Evolutionary conservation across 768 basidiomycete species (phyloP).

Genomic region (Rhizopogon salebrosus): DNA sequence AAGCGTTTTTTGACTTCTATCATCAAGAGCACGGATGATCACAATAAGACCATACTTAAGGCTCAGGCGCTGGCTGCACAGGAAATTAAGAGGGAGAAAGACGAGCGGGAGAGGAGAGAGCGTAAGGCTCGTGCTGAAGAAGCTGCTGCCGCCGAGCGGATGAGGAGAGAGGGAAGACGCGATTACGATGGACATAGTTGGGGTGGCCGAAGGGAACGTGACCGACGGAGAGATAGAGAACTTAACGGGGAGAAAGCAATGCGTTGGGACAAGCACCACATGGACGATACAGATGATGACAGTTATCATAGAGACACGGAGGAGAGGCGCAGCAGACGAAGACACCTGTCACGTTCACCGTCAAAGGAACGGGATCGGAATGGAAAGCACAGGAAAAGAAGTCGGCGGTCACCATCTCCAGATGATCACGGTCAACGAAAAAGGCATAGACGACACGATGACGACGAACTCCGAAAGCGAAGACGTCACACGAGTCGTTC

Average conservation of each 20-base stretch:
- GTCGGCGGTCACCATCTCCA: conserved; percentile 13
- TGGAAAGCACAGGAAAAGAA: conserved; percentile 14
- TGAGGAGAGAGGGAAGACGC: conserved; percentile 32
- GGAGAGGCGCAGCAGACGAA: conserved; percentile 16
- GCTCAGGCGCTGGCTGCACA: conserved; percentile 70
- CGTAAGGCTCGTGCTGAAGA: conserved; percentile 68
- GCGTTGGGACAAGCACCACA: conserved; percentile 49
- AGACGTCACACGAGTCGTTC: conserved; percentile 16
- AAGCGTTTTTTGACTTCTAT: conserved; percentile 82
- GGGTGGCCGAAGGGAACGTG: conserved; percentile 34
- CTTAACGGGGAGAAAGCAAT: conserved; percentile 42
- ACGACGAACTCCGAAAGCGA: conserved; percentile 12
- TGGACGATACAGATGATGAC: conserved; percentile 34
- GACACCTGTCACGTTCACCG: conserved; percentile 25
- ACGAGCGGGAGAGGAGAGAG: conserved; percentile 62
- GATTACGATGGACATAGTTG: conserved; percentile 21
- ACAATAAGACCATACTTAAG: conserved; percentile 80
- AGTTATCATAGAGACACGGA: conserved; percentile 12
- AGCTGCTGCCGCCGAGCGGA: conserved; percentile 62
- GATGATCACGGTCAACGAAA: conserved; percentile 14
- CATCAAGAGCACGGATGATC: conserved; percentile 91
- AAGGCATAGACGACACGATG: conserved; percentile 21
- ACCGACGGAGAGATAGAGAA: conserved; percentile 40
- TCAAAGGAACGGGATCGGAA: conserved; percentile 19
- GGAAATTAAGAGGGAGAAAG: conserved; percentile 62